These are phyloP conservation scores for Colletotrichum nymphaeae DNA, from an alignment of 2,329 filamentous ascomycete species.

Conservation along the genomic window DNA sequence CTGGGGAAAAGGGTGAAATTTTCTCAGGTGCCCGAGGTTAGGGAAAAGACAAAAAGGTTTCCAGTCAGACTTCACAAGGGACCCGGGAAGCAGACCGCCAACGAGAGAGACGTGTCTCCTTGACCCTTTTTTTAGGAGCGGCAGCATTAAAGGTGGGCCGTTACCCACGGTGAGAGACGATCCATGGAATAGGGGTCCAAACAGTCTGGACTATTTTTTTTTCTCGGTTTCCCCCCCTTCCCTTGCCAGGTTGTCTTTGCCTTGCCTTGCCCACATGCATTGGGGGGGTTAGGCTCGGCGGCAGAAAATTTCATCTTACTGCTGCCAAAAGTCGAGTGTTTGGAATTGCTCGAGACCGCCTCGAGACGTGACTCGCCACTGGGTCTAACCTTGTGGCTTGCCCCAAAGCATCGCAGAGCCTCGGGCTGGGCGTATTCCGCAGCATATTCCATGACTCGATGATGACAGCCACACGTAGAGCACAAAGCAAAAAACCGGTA, in stretches of 20 bases:
- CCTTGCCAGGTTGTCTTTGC: not conserved
- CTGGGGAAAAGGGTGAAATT: conserved; percentile 4
- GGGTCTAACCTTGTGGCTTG: conserved; percentile 17
- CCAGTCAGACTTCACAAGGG: not conserved
- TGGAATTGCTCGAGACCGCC: conserved; percentile 12
- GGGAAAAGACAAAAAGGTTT: not conserved
- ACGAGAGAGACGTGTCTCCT: conserved; percentile 23
- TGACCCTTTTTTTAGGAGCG: conserved; percentile 18
- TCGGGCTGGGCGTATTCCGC: not conserved
- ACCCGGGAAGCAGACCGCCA: conserved; percentile 21
- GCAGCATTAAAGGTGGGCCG: conserved; percentile 14
- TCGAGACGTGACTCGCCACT: conserved; percentile 25
- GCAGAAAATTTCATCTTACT: conserved; percentile 16
- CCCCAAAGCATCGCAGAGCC: conserved; percentile 7
- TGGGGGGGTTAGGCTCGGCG: conserved; percentile 5
- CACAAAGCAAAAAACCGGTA: not conserved
- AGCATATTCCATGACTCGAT: conserved; percentile 24
- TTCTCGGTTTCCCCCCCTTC: not conserved
- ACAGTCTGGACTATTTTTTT: not conserved
- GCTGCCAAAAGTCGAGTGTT: conserved; percentile 12
- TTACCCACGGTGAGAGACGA: conserved; percentile 13
- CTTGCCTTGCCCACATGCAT: conserved; percentile 7
- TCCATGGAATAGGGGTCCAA: conserved; percentile 34
- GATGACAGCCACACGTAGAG: not conserved
- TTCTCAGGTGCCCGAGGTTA: conserved; percentile 27